A percentile compares a stretch with the other conserved stretches of the same genome.
Conservation (phyloP, 1,139 yeast species). For the Magnusiomyces paraingens region DNA sequence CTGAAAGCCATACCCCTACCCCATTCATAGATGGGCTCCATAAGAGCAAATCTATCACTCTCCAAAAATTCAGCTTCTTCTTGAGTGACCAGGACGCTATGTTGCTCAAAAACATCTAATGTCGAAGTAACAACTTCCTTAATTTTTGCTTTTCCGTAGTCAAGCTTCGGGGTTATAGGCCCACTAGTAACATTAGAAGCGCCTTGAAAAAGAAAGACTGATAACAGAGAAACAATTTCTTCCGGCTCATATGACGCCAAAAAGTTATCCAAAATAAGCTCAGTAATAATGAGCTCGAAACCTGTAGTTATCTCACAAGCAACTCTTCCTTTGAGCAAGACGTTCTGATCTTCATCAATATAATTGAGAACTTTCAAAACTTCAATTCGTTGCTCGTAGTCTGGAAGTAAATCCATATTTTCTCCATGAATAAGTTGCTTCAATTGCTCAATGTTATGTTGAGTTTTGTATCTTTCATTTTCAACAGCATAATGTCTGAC, state of each 20-base stretch:
- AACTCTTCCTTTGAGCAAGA: slow-evolving; percentile 82
- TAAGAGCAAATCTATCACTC: slow-evolving; percentile 78
- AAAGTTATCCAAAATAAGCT: slow-evolving; percentile 82
- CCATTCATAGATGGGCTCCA: slow-evolving; percentile 97
- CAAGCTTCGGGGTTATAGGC: slow-evolving; percentile 75
- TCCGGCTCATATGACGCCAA: slow-evolving; percentile 91
- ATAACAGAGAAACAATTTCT: slow-evolving; percentile 87
- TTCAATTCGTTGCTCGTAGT: slow-evolving; percentile 79
- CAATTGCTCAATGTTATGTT: slow-evolving; percentile 48
- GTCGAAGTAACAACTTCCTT: slow-evolving; percentile 62
- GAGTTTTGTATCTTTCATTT: slow-evolving; percentile 42
- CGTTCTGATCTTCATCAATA: slow-evolving; percentile 70
- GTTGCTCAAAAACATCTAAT: slow-evolving; percentile 53
- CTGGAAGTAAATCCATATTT: slow-evolving; percentile 84
- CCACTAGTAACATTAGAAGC: slow-evolving; percentile 38
- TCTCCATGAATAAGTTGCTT: slow-evolving; percentile 71
- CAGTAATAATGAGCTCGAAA: slow-evolving; percentile 85
- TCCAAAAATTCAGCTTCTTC: slow-evolving; percentile 85
- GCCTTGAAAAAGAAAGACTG: slow-evolving; percentile 92
- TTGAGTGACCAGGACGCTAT: slow-evolving; percentile 68
- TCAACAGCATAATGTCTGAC: slow-evolving; percentile 44
- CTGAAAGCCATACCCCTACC: slow-evolving; percentile 90
- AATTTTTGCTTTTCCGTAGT: slow-evolving; percentile 66
- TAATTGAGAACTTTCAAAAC: slow-evolving; percentile 71
- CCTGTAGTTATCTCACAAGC: slow-evolving; percentile 89